A percentile compares a stretch with the other conserved stretches of the same genome.
Conservation (phyloP, 176 grass and related monocot genomes). For the Zea luxurians region DNA sequence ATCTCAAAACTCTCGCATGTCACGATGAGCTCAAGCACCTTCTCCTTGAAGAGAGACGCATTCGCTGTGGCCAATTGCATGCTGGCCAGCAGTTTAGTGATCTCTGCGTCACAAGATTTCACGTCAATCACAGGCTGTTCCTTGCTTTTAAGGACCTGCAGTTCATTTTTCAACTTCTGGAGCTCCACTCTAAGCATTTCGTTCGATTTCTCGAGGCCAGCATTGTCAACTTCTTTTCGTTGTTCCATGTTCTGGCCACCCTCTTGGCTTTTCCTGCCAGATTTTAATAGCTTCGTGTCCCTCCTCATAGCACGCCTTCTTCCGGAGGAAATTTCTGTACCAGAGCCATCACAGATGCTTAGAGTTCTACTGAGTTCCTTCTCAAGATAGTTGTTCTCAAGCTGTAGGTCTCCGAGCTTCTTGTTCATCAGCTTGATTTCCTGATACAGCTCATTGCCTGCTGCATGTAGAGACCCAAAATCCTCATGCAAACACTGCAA, state of each 20-base stretch:
- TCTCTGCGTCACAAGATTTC: slow-evolving; percentile 59
- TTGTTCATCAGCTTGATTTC: slow-evolving; percentile 60
- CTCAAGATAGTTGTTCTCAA: slow-evolving; percentile 65
- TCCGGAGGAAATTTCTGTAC: slow-evolving; percentile 44
- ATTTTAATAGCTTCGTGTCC: slow-evolving; percentile 55
- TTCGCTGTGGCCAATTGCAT: slow-evolving; percentile 73
- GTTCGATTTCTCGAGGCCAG: slow-evolving; percentile 52
- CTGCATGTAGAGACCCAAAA: slow-evolving; percentile 55
- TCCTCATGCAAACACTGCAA: slow-evolving; percentile 49
- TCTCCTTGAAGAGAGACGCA: slow-evolving; percentile 76
- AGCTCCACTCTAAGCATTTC: slow-evolving; percentile 54
- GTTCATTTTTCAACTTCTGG: slow-evolving; percentile 48
- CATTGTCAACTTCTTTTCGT: slow-evolving; percentile 52
- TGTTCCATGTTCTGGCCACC: slow-evolving; percentile 33
- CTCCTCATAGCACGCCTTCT: slow-evolving; percentile 33
- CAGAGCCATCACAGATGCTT: slow-evolving; percentile 46
- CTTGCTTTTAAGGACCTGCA: slow-evolving; percentile 46
- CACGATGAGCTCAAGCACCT: slow-evolving; percentile 69
- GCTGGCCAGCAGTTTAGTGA: slow-evolving; percentile 58
- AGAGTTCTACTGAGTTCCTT: slow-evolving; percentile 55
- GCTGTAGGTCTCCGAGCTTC: slow-evolving; percentile 57
- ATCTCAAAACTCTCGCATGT: slow-evolving; percentile 85
- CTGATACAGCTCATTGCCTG: slow-evolving; percentile 55
- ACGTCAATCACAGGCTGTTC: slow-evolving; percentile 56
- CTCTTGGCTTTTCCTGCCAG: slow-evolving; percentile 51